Conservation (phyloP, 225 moss, liverwort and hornwort genomes). For the Neckera pumila region DNA sequence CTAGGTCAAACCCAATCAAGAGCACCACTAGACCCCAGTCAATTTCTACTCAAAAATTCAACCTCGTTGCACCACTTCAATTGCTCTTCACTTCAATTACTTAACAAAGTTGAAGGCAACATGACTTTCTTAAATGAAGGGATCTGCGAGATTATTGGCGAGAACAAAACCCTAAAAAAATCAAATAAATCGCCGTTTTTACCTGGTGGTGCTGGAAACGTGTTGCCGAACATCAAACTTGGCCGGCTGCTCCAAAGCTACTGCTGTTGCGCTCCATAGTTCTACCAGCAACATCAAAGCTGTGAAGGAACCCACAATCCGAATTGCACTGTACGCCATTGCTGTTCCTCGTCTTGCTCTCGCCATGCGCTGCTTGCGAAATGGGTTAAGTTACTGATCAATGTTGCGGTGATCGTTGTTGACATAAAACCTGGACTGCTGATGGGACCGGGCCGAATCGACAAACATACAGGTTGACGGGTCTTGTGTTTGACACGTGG, state of each 20-base stretch:
- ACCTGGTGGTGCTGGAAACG: conserved; percentile 69
- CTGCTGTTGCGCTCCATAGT: not conserved
- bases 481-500: not conserved
- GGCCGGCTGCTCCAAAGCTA: conserved; percentile 11
- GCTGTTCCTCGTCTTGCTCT: not conserved
- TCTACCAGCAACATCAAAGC: not conserved
- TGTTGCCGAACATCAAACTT: conserved; percentile 70
- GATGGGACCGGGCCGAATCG: not conserved
- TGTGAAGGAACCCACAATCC: not conserved
- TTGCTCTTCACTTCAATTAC: not conserved
- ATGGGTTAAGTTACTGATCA: no score
- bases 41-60: not conserved
- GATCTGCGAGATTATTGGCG: not conserved
- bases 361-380: not conserved
- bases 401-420: no score
- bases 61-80: not conserved
- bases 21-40: not conserved
- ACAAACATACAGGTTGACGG: not conserved
- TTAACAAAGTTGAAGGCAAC: not conserved
- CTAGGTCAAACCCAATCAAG: not conserved
- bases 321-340: not conserved
- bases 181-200: no score
- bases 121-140: no score
- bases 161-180: not conserved
- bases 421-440: not conserved